Evolutionary conservation across 106 monocot genomes (phyloP).

Genomic region (Apostasia shenzhenica): DNA sequence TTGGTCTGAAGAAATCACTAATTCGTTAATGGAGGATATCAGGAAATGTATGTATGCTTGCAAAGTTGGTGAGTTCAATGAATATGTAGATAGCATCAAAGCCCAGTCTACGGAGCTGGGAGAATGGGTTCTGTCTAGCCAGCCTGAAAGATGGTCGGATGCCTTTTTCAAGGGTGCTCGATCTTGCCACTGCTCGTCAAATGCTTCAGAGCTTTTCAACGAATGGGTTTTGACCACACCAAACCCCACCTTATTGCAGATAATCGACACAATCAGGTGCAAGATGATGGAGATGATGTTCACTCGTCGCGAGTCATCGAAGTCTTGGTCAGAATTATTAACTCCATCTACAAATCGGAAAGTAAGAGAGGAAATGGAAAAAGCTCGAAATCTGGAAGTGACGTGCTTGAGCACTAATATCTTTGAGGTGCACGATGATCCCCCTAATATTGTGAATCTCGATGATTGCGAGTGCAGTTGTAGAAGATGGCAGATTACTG

Average conservation of each 20-base stretch:
- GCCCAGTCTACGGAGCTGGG: conserved; percentile 53
- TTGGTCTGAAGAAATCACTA: conserved; percentile 32
- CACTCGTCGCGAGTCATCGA: conserved; percentile 51
- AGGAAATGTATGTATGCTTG: conserved; percentile 45
- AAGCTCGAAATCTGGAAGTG: conserved; percentile 41
- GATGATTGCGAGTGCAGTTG: conserved; percentile 16
- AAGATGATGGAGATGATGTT: conserved; percentile 92
- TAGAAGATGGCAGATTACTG: conserved; percentile 21
- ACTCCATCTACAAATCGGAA: conserved; percentile 53
- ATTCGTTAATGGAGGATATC: conserved; percentile 34
- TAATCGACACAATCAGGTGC: conserved; percentile 74
- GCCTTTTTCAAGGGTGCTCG: conserved; percentile 78
- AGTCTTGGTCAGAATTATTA: conserved; percentile 58
- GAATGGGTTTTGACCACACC: conserved; percentile 52
- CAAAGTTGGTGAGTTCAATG: conserved; percentile 65
- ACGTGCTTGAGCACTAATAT: conserved; percentile 32
- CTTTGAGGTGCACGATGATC: conserved; percentile 51
- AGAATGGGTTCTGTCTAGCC: conserved; percentile 55
- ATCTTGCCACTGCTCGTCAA: conserved; percentile 37
- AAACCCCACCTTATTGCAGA: conserved; percentile 70
- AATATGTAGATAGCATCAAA: conserved; percentile 53
- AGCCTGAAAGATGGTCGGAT: conserved; percentile 82
- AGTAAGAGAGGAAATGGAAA: conserved; percentile 45
- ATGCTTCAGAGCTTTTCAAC: conserved; percentile 33
- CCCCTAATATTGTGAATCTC: conserved; percentile 12